These are phyloP conservation scores for Salix koriyanagi DNA, from an alignment of 345 rosid genomes.

Conservation along the genomic window DNA sequence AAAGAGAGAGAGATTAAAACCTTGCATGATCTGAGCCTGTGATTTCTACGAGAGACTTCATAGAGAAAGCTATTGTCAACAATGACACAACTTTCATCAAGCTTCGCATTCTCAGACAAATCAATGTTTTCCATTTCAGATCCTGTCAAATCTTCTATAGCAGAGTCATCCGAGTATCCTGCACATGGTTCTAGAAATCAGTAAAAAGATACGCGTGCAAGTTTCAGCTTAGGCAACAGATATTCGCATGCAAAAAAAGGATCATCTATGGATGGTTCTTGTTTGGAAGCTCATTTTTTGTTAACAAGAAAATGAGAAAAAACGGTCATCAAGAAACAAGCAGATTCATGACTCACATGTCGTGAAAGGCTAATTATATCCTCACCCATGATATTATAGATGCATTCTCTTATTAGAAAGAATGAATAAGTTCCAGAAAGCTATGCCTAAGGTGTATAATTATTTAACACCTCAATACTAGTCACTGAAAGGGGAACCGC, in stretches of 20 bases:
- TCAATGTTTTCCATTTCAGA: constrained; percentile 48
- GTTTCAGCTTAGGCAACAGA: too few species aligned
- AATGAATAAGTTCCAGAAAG: background rate
- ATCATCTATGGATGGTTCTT: too few species aligned
- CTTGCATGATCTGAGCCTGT: constrained; percentile 56
- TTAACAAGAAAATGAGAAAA: too few species aligned
- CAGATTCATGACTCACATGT: background rate
- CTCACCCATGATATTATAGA: background rate
- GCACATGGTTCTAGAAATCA: constrained; percentile 12
- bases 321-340: background rate
- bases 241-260: too few species aligned
- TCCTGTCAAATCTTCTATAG: constrained; percentile 18
- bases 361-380: background rate
- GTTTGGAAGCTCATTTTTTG: too few species aligned
- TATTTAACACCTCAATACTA: background rate
- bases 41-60: constrained; percentile 45
- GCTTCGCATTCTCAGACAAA: constrained; percentile 34
- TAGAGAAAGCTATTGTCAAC: constrained; percentile 41
- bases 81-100: constrained; percentile 37
- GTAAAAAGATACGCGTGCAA: background rate
- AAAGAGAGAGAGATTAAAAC: constrained; percentile 30
- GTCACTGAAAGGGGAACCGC: too few species aligned
- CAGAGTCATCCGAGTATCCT: constrained; percentile 28
- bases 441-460: background rate
- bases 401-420: background rate